A percentile compares a stretch with the other conserved stretches of the same genome.
Evolutionary conservation across 2,329 filamentous ascomycete species (phyloP).

Genomic region (Alternaria ventricosa): DNA sequence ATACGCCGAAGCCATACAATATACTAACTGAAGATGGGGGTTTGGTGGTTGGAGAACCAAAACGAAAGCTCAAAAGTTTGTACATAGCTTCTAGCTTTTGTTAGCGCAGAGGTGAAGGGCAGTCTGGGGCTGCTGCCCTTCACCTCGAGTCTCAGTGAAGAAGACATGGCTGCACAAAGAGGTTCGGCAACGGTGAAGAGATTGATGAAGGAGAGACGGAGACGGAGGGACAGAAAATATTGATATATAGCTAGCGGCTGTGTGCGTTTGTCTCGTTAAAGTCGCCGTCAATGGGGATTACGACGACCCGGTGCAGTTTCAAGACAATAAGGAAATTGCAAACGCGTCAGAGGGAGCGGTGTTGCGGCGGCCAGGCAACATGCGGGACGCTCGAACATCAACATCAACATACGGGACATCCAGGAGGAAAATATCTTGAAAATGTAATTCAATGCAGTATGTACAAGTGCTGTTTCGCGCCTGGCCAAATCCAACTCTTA

Average conservation of each 20-base stretch:
- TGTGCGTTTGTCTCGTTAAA: not conserved
- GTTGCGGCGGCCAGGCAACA: not conserved
- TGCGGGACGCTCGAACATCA: not conserved
- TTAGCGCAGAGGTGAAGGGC: not conserved
- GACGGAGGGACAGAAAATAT: not conserved
- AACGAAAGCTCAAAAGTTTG: not conserved
- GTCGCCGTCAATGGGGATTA: not conserved
- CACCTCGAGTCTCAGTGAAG: not conserved
- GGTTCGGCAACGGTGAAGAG: not conserved
- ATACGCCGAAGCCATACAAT: not conserved
- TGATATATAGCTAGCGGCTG: not conserved
- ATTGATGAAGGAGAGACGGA: not conserved
- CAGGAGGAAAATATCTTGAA: not conserved
- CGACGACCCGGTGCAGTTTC: not conserved
- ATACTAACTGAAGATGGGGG: not conserved
- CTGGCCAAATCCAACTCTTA: conserved; percentile 54
- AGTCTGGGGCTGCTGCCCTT: not conserved
- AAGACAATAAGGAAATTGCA: not conserved
- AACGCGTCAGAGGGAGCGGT: not conserved
- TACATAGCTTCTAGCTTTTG: not conserved
- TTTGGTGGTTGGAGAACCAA: not conserved
- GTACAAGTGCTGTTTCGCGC: conserved; percentile 28
- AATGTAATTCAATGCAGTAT: conserved; percentile 29
- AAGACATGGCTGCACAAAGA: not conserved
- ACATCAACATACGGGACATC: not conserved